These are phyloP conservation scores for Mucor plumbeus DNA, from an alignment of 371 early-diverging fungal species.

Conservation along the genomic window DNA sequence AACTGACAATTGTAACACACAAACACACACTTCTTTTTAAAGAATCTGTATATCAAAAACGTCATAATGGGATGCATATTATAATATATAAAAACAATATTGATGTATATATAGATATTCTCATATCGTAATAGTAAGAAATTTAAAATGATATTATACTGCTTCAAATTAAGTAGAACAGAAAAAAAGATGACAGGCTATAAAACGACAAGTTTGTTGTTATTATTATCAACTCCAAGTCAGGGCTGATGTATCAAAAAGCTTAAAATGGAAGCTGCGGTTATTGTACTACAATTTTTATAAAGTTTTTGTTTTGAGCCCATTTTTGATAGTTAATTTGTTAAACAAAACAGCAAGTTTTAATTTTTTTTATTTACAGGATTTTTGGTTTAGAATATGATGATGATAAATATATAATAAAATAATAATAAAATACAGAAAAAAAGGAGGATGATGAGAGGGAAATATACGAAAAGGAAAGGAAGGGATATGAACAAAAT, in stretches of 20 bases:
- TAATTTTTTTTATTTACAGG: constrained; percentile 13
- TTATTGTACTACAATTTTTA: not conserved
- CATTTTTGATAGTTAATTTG: not conserved
- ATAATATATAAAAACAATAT: not conserved
- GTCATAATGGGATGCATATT: not conserved
- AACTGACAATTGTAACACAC: constrained; percentile 9
- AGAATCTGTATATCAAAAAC: constrained; percentile 4
- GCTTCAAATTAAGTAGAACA: not conserved
- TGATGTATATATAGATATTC: not conserved
- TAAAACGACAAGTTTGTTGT: not conserved
- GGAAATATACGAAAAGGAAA: constrained; percentile 7
- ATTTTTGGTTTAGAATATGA: not conserved
- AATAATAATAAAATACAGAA: constrained; percentile 7
- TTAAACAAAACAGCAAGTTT: constrained; percentile 6
- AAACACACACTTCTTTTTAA: not conserved
- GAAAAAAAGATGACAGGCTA: not conserved
- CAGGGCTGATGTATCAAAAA: constrained; percentile 3
- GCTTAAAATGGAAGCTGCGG: constrained; percentile 4
- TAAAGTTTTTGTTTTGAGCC: not conserved
- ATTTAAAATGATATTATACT: no score
- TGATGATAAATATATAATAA: not conserved
- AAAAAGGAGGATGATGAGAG: not conserved
- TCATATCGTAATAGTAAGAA: no score
- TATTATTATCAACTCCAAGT: not conserved
- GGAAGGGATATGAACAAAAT: constrained; percentile 18